Evolutionary conservation across 768 basidiomycete genomes (phyloP), one percentile per base, ranked within the genome.

Genomic region (Gautieria morchelliformis): DNA sequence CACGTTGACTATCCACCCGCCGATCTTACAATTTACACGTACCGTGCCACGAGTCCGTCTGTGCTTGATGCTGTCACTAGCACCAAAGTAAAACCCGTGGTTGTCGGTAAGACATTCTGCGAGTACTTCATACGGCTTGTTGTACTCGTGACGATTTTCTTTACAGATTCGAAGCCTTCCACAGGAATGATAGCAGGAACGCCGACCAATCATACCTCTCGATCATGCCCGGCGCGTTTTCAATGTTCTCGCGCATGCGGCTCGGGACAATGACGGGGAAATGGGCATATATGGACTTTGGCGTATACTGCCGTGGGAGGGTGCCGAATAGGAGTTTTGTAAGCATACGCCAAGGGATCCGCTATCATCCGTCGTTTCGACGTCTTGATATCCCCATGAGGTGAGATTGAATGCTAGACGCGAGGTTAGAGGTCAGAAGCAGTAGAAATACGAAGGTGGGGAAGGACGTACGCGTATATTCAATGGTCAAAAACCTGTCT

Each of bases 341-440:
- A 59, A 92, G 75, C 69, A 87, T 77, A n/a, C 88, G n/a, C 88
- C 89, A 59, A 77, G 84, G 0, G 87, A 86, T 27, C 88, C 85
- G 61, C 89, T 84, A 39, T 76, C 63, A 30, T 71, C 64, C 69
- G 87, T 77, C 44, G 76, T 75, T 70, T 82, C 80, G 65, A 82
- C 84, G 66, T 89, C 84, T 57, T 81, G 73, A 66, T 79, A 89
- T 24, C 87, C 89, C 89, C 89, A 93, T 27, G 27, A 27, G 27
- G 27, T 27, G 27, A 27, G 27, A 27, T 27, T 27, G 27, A 27
- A 27, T 27, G 27, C 27, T 27, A 1, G 81, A 69, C 3, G 90
- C 90, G 11, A 88, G 69, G 67, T 89, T 90, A 63, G 72, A 53
- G 37, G 45, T 35, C 17, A 20, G 17, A 9, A 39, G 33, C 14